Evolutionary conservation across 2,329 filamentous ascomycete genomes (phyloP).

Genomic region (Pezicula rhizophila): DNA sequence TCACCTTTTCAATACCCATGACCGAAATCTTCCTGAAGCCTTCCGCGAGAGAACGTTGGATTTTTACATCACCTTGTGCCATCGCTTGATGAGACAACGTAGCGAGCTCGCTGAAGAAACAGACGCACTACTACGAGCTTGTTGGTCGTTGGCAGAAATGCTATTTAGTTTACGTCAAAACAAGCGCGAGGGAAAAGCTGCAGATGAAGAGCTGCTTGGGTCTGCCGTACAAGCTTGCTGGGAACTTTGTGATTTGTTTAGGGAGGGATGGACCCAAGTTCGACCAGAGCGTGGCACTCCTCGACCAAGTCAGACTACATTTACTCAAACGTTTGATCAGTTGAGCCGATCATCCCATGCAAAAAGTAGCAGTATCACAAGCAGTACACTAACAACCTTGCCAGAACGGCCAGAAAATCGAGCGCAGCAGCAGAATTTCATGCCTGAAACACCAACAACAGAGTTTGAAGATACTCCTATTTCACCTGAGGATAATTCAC

Average conservation of each 20-base stretch:
- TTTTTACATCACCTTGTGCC: conserved; percentile 90
- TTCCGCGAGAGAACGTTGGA: conserved; percentile 88
- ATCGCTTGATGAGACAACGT: conserved; percentile 92
- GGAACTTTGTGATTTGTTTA: conserved; percentile 90
- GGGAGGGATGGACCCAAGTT: conserved; percentile 85
- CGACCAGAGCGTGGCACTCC: conserved; percentile 82
- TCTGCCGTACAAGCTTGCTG: conserved; percentile 90
- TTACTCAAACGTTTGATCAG: conserved; percentile 52
- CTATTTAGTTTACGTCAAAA: conserved; percentile 85
- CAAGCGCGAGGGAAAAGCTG: conserved; percentile 62
- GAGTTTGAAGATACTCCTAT: conserved; percentile 89
- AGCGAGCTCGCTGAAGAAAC: conserved; percentile 74
- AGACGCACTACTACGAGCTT: conserved; percentile 76
- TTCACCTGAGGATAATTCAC: conserved; percentile 71
- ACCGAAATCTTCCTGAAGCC: conserved; percentile 73
- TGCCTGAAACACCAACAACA: conserved; percentile 87
- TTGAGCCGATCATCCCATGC: conserved; percentile 31
- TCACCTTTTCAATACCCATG: conserved; percentile 88
- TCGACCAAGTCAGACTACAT: conserved; percentile 70
- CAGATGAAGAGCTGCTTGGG: conserved; percentile 78
- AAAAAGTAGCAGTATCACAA: conserved; percentile 38
- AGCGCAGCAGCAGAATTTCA: conserved; percentile 26
- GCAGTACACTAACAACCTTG: conserved; percentile 41
- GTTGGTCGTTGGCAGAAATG: conserved; percentile 89
- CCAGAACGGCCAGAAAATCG: conserved; percentile 37